phyloP scores from a whole-genome alignment of 345 rosid species.

The Eucalyptus curtisii region DNA sequence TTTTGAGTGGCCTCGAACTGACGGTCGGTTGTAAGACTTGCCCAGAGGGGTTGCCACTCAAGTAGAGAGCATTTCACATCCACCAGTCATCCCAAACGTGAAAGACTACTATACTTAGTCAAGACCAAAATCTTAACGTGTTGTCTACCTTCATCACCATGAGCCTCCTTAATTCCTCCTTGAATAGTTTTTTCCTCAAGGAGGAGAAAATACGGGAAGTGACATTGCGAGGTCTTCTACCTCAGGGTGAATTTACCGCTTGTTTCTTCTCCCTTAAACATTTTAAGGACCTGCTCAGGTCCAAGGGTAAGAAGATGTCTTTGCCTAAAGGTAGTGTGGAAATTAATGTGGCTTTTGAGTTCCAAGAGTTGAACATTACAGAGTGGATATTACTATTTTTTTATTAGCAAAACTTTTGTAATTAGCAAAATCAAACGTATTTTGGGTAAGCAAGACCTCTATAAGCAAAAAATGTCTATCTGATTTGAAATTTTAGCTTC shows the following conservation, averaged over 20 bases:
- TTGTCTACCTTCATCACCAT: too few species aligned
- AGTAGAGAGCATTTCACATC: neutral
- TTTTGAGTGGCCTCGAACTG: too few species aligned
- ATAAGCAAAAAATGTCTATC: neutral
- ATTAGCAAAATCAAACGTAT: neutral
- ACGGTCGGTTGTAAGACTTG: too few species aligned
- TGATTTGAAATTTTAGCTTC: neutral
- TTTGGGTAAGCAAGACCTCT: neutral
- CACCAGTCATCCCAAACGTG: neutral
- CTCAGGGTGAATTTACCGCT: accelerated
- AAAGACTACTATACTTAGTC: accelerated
- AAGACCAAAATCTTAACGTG: accelerated
- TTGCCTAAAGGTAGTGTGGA: neutral
- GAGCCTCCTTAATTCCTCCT: too few species aligned
- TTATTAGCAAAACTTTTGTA: neutral
- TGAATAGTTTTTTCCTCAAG: too few species aligned
- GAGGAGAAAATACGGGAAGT: too few species aligned
- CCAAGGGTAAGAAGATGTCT: neutral
- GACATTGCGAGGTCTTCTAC: neutral
- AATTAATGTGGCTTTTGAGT: neutral
- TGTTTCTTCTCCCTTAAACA: neutral
- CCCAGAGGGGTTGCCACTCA: too few species aligned
- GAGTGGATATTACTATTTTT: neutral
- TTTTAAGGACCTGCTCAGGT: neutral
- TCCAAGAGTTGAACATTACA: neutral